A percentile compares a stretch with the other conserved stretches of the same genome.
phyloP scores from a whole-genome alignment of 805 yeast species.

The Schwanniomyces vanrijiae region DNA sequence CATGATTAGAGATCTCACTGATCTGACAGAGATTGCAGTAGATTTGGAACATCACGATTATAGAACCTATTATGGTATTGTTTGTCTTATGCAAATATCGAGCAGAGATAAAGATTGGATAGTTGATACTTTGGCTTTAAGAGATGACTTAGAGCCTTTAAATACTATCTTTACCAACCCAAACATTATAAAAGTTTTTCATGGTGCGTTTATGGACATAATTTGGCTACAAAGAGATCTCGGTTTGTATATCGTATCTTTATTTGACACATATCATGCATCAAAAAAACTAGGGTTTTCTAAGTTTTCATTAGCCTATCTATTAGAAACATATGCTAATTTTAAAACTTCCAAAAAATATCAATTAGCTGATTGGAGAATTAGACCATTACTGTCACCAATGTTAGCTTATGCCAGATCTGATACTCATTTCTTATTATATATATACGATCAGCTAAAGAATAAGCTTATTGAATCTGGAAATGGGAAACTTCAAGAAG shows the following conservation, averaged over 20 bases:
- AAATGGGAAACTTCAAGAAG: conserved; percentile 50
- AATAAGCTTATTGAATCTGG: conserved; percentile 49
- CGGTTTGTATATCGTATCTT: conserved; percentile 83
- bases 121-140: conserved; percentile 76
- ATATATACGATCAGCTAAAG: conserved; percentile 74
- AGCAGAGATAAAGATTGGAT: conserved; percentile 80
- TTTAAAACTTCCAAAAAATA: conserved; percentile 91
- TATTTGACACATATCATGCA: conserved; percentile 94
- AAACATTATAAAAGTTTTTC: conserved; percentile 78
- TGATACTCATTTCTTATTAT: conserved; percentile 88
- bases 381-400: conserved; percentile 74
- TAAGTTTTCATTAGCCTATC: conserved; percentile 77
- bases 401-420: conserved; percentile 89
- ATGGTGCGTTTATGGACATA: conserved; percentile 96
- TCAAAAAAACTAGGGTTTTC: conserved; percentile 77
- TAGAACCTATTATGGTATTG: conserved; percentile 86
- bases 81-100: conserved; percentile 90
- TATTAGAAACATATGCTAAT: conserved; percentile 75
- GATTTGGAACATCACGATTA: conserved; percentile 96
- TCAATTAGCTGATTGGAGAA: conserved; percentile 96
- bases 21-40: conserved; percentile 71
- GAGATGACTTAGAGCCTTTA: conserved; percentile 66
- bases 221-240: conserved; percentile 96
- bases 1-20: conserved; percentile 55
- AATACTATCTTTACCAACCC: conserved; percentile 85